Base-by-base conservation (phyloP, 176 grass and related monocot genomes). In the Paspalum notatum region DNA sequence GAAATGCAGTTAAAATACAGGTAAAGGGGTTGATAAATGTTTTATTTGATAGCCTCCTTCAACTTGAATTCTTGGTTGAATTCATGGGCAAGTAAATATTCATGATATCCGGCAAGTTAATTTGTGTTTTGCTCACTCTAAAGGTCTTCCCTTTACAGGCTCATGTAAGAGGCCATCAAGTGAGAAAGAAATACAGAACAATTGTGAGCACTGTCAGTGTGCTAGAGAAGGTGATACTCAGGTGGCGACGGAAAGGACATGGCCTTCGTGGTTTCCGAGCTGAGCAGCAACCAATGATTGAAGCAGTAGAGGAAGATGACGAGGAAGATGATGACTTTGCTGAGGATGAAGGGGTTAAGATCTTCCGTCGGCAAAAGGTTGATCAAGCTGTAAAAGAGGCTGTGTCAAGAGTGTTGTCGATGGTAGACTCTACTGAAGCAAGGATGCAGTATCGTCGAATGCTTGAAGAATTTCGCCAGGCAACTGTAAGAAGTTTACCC, bases 1-100 rank as follows among this genome's bases (percentile, higher is more conserved):
- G 82, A 79, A 90, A 99, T 85, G 89, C 85, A 4, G 90, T 99
- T 80, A 99, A 93, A 88, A 94, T 99, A 88, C 97, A 99, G 87
- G 96, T 99, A 86, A 76, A 39, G 38, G 62, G 69, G 47, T n/a
- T n/a, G n/a, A n/a, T n/a, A n/a, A n/a, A n/a, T n/a, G n/a, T 77
- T 72, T 59, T 1, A 48, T 83, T 83, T 17, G 18, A 20, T 77
- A 71, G n/a, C 41, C 56, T 74, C 21, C 9, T 84, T 62, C 47
- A 83, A 58, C 57, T 71, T 71, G 8, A 76, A 76, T 16, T 89
- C 12, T 1, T 32, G 32, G 32, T 32, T 71, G 11, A 76, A 76
- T 16, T 89, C 12, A 16, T 63, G 20, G n/a, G 14, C 60, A 46
- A 32, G 25, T 58, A 76, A 70, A 41, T 60, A 44, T 71, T 18